Evolutionary conservation across 148 eudicot species (phyloP).

Genomic region (Camellia sinensis): DNA sequence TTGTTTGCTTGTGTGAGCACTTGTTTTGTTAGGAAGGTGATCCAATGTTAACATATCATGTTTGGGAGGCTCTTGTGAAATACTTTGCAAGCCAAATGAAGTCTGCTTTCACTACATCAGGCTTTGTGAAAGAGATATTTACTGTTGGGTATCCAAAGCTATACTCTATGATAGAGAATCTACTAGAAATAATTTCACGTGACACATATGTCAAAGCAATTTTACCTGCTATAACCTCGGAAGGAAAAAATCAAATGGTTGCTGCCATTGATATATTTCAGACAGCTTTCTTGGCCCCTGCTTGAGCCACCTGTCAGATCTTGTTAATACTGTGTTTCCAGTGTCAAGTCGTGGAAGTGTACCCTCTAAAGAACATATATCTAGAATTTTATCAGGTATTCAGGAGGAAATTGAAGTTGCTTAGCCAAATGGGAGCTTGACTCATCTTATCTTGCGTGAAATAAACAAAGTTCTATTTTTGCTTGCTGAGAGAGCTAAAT

Average conservation of each 20-base stretch:
- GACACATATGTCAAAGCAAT: constrained; percentile 97
- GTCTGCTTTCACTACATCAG: constrained; percentile 79
- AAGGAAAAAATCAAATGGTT: constrained; percentile 78
- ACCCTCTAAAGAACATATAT: constrained; percentile 67
- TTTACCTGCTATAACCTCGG: constrained; percentile 75
- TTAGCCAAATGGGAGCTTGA: constrained; percentile 72
- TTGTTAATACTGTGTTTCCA: constrained; percentile 65
- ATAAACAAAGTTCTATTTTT: too few relatives aligned
- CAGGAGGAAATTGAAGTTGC: constrained; percentile 90
- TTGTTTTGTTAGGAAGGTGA: constrained; percentile 70
- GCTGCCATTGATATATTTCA: constrained; percentile 65
- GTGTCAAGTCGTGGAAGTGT: constrained; percentile 78
- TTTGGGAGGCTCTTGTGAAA: constrained; percentile 93
- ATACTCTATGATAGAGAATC: constrained; percentile 73
- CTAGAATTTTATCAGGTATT: constrained; percentile 25
- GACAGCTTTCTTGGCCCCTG: constrained; percentile 69
- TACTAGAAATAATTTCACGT: constrained; percentile 83
- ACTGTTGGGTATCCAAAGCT: constrained; percentile 87
- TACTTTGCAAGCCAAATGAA: constrained; percentile 89
- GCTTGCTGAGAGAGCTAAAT: too few relatives aligned
- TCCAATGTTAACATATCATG: constrained; percentile 74
- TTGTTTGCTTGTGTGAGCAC: constrained; percentile 17
- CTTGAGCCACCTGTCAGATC: constrained; percentile 79
- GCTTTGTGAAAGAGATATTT: constrained; percentile 89
- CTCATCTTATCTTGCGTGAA: too few relatives aligned